phyloP scores from a whole-genome alignment of 768 basidiomycete genomes.

The Tylopilus balloui region DNA sequence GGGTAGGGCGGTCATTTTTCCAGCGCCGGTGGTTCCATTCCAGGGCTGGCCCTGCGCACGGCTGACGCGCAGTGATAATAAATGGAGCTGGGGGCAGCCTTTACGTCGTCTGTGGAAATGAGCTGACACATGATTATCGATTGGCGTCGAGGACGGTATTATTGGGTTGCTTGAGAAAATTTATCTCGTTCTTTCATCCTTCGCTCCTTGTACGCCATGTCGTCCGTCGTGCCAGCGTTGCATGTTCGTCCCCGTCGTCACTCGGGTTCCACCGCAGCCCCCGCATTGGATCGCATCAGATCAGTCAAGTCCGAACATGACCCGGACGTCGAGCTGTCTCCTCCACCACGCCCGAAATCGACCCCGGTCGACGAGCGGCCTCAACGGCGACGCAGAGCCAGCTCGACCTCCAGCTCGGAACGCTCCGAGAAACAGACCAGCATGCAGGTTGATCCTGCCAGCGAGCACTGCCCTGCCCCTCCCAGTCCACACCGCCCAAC shows the following conservation, averaged over 20 bases:
- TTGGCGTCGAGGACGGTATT: no score
- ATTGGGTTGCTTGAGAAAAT: neutral
- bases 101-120: no score
- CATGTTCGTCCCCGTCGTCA: slow-evolving; percentile 54
- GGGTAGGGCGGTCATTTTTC: no score
- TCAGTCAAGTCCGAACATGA: slow-evolving; percentile 18
- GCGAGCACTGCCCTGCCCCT: slow-evolving; percentile 6
- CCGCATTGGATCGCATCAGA: slow-evolving; percentile 21
- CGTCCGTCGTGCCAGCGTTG: slow-evolving; percentile 13
- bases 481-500: slow-evolving; percentile 51
- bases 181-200: neutral
- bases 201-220: slow-evolving; percentile 13
- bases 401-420: slow-evolving; percentile 34
- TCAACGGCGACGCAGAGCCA: slow-evolving; percentile 43
- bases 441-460: slow-evolving; percentile 29
- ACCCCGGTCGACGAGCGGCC: slow-evolving; percentile 63
- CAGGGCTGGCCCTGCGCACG: neutral
- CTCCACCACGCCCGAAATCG: slow-evolving; percentile 70
- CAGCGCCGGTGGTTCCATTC: neutral
- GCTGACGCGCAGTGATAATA: no score
- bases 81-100: no score
- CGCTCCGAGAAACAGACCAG: slow-evolving; percentile 32
- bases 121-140: no score
- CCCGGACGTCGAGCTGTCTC: slow-evolving; percentile 32
- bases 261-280: slow-evolving; percentile 48